Percentiles rank a stretch among this genome's conserved stretches.
Evolutionary conservation across 1,284 basidiomycete species (phyloP).

Genomic region (Puccinia polysora): DNA sequence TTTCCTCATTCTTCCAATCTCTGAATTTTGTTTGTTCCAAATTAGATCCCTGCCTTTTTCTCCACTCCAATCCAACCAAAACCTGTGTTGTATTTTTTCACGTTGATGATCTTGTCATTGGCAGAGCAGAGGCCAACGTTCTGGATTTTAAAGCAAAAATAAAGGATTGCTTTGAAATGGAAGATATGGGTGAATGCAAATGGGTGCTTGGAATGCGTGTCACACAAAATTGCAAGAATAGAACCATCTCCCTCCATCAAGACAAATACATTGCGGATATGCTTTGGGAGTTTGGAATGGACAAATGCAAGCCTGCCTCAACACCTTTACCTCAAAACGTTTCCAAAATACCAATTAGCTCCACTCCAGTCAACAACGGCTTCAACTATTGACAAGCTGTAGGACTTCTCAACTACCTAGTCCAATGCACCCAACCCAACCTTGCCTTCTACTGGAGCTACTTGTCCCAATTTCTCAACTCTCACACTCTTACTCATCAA

Average conservation of each 20-base stretch:
- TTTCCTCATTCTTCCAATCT: neutral
- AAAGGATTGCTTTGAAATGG: neutral
- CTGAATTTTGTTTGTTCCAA: neutral
- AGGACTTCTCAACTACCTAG: constrained; percentile 2
- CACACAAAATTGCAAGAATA: neutral
- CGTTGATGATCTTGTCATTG: constrained; percentile 21
- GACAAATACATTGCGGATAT: neutral
- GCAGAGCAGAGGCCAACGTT: neutral
- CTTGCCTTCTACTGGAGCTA: neutral
- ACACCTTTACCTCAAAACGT: neutral
- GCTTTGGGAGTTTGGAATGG: neutral
- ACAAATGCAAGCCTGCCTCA: neutral
- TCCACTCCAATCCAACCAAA: neutral
- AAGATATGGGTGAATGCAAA: constrained; percentile 1
- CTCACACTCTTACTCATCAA: neutral
- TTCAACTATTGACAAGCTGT: constrained; percentile 4
- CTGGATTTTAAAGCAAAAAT: neutral
- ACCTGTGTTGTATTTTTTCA: neutral
- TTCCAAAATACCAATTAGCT: neutral
- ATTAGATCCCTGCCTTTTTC: constrained; percentile 3
- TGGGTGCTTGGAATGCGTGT: neutral
- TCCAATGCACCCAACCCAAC: constrained; percentile 22
- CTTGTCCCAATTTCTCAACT: neutral
- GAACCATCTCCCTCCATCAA: neutral
- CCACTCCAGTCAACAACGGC: neutral